Percentiles rank a stretch among this genome's conserved stretches.
These are phyloP conservation scores for Ustilago nuda DNA, from an alignment of 1,284 basidiomycete species.

Conservation along the genomic window DNA sequence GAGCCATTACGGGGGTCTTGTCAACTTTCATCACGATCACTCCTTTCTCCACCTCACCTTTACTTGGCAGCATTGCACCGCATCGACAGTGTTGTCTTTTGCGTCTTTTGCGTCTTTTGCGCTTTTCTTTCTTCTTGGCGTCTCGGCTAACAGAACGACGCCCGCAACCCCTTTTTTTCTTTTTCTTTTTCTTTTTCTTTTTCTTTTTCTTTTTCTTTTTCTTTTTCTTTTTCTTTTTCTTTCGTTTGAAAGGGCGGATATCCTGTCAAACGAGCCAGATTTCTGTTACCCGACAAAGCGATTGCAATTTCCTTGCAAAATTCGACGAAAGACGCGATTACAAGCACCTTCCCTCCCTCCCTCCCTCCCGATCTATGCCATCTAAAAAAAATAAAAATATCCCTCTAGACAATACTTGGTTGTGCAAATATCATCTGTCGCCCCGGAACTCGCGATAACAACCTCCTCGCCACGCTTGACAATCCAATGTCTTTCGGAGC, in stretches of 20 bases:
- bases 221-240: not conserved
- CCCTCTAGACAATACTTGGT: no score
- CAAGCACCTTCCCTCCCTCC: not conserved
- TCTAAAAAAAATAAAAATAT: no score
- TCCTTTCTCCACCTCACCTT: no score
- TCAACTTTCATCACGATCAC: not conserved
- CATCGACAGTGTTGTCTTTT: not conserved
- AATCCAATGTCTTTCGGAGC: no score
- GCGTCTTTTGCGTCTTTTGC: not conserved
- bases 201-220: no score
- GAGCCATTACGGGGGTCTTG: not conserved
- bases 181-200: not conserved
- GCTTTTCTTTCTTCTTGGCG: not conserved
- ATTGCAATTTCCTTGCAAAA: not conserved
- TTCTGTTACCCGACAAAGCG: not conserved
- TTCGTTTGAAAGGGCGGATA: not conserved
- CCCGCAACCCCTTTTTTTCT: not conserved
- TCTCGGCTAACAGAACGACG: conserved; percentile 5
- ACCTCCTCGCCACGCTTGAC: no score
- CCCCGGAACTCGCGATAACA: no score
- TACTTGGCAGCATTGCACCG: no score
- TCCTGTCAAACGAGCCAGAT: not conserved
- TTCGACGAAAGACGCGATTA: not conserved
- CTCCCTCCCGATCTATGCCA: no score
- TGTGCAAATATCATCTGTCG: no score